Evolutionary conservation across 768 basidiomycete genomes (phyloP).

Genomic region (Lepiota brunneoincarnata): DNA sequence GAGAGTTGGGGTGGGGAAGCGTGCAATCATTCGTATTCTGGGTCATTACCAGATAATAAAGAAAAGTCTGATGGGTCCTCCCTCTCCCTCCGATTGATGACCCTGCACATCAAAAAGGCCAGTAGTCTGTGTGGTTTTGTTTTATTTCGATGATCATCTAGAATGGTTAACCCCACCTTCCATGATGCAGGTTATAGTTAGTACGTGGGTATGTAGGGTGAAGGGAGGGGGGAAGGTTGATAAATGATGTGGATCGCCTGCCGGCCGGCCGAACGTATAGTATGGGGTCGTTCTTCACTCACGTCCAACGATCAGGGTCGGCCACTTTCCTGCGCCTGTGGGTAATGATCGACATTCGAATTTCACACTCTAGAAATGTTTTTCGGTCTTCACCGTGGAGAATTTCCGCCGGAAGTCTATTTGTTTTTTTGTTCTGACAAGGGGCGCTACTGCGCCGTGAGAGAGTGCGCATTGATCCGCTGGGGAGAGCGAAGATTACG

Average conservation of each 20-base stretch:
- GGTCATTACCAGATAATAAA: neutral
- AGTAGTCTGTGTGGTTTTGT: too few species aligned
- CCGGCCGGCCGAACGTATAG: too few species aligned
- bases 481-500: neutral
- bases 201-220: too few species aligned
- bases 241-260: too few species aligned
- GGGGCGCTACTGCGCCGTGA: neutral
- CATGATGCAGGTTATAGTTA: too few species aligned
- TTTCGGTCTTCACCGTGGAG: slow-evolving; percentile 4
- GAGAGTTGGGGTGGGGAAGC: neutral
- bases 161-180: too few species aligned
- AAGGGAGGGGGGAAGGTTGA: too few species aligned
- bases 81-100: neutral
- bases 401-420: slow-evolving; percentile 4
- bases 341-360: neutral
- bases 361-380: neutral
- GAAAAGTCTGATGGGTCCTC: neutral
- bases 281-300: too few species aligned
- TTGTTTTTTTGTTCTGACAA: neutral
- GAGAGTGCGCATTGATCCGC: neutral
- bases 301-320: too few species aligned
- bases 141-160: slow-evolving; percentile 3
- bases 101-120: neutral
- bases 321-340: neutral
- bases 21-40: neutral